A percentile compares a stretch with the other conserved stretches of the same genome.
Conservation (phyloP, 768 basidiomycete genomes). For the Coprinellus micaceus region DNA sequence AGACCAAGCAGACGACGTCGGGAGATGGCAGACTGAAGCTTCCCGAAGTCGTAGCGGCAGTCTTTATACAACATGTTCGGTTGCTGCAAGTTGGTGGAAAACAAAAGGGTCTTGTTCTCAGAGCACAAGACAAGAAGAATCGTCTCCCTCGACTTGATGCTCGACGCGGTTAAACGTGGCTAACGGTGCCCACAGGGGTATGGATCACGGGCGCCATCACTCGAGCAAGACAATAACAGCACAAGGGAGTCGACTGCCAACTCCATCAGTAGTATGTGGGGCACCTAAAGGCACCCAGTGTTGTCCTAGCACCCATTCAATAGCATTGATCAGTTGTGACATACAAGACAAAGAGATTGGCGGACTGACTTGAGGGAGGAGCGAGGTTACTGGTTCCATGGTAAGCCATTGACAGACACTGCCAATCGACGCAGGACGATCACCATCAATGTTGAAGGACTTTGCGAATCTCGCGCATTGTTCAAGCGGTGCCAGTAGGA, state of each 20-base stretch:
- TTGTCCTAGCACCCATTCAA: conserved; percentile 4
- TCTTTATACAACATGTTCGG: conserved; percentile 1
- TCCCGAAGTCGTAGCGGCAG: background rate
- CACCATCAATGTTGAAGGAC: too few species aligned
- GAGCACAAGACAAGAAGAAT: background rate
- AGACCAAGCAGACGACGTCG: background rate
- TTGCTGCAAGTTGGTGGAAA: background rate
- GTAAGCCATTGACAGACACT: too few species aligned
- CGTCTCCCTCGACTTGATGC: background rate
- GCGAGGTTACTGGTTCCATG: background rate
- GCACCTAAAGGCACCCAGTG: background rate
- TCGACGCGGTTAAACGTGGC: conserved; percentile 5
- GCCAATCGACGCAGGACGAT: too few species aligned
- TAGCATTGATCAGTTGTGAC: background rate
- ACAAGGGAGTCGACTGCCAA: background rate
- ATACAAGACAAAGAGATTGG: background rate
- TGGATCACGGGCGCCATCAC: background rate
- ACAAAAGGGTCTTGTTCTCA: conserved; percentile 4
- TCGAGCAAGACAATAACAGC: background rate
- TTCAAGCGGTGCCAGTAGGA: too few species aligned
- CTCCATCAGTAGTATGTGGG: background rate
- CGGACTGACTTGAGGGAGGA: background rate
- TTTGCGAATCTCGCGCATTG: too few species aligned
- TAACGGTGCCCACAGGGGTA: background rate
- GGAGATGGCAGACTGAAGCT: background rate